Conservation (phyloP, 768 basidiomycete species). For the Rhizopogon salebrosus region DNA sequence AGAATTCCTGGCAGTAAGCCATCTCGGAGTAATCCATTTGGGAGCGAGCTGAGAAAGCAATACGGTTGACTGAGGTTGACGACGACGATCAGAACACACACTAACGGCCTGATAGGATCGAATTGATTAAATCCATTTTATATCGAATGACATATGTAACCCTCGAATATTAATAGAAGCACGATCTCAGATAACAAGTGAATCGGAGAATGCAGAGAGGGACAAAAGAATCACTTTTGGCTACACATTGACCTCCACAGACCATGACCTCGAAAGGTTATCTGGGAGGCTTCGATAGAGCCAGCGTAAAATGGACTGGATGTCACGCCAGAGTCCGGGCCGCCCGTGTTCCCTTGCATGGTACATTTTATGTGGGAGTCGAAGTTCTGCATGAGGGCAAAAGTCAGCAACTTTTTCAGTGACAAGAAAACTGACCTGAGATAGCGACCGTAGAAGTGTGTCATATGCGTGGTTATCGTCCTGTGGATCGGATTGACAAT, state of each 20-base stretch:
- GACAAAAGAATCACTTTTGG: constrained; percentile 37
- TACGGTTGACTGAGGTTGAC: too few relatives aligned
- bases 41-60: too few relatives aligned
- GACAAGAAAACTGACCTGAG: not conserved
- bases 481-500: too few relatives aligned
- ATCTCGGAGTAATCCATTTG: too few relatives aligned
- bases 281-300: constrained; percentile 56
- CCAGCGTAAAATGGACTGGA: constrained; percentile 19
- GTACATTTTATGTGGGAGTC: not conserved
- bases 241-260: constrained; percentile 59
- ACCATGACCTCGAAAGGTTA: constrained; percentile 35
- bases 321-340: too few relatives aligned
- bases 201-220: constrained; percentile 16
- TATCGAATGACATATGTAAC: constrained; percentile 15
- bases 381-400: not conserved
- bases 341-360: not conserved
- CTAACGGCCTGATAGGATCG: not conserved
- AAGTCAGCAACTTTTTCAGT: not conserved
- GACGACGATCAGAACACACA: not conserved
- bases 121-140: not conserved
- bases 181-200: constrained; percentile 18
- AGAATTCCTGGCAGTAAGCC: too few relatives aligned
- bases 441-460: too few relatives aligned
- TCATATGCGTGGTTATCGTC: not conserved
- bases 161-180: constrained; percentile 7